Base-by-base conservation (phyloP, 257 asterid species). In the Parsonsia alboflavescens region DNA sequence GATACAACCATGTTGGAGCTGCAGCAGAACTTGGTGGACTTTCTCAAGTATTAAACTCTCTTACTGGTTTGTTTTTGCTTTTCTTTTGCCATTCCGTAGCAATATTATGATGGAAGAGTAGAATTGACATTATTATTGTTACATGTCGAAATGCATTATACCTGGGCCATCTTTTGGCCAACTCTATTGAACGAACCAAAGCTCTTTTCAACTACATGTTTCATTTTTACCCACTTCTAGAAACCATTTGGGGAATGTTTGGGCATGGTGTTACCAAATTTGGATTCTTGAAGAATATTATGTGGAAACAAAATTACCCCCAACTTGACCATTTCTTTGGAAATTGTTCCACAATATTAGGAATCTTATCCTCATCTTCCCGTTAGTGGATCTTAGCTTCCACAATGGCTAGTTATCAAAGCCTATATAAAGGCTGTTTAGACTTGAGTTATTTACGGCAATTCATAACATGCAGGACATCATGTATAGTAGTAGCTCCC, bases 31-130 rank as follows among this genome's bases (percentile, higher is more conserved):
- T 75, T 86, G 81, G 76, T 49, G 69, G 94, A 89, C 75, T 74
- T 89, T 44, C 85, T 89, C 83, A 89, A 88, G 97, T 91, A 75
- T 63, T 46, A 48, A 17, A 7, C 72, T 80, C 70, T 63, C 65
- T 59, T 22, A 7, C 33, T 48, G 8, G 45, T 66, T 59, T 41
- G 17, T 76, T 17, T 44, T 26, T 49, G 7, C 36, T 42, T 58
- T 45, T 59, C 11, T 28, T 21, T 44, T 56, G 17, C 22, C 59
- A 42, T 48, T 7, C 36, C 10, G 3, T 68, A 49, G 52, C 19
- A 5, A 21, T 65, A 58, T 10, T 33, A 58, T 57, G 2, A 13
- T 6, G 3, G 13, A 10, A 26, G 66, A 62, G 71, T 61, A 61
- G 68, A 26, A 46, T 10, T 45, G 8, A 2, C 28, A 49, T 15